Percentiles rank a stretch among this genome's conserved stretches.
These are phyloP conservation scores for Candida qinlingensis DNA, from an alignment of 805 yeast species.

Conservation along the genomic window DNA sequence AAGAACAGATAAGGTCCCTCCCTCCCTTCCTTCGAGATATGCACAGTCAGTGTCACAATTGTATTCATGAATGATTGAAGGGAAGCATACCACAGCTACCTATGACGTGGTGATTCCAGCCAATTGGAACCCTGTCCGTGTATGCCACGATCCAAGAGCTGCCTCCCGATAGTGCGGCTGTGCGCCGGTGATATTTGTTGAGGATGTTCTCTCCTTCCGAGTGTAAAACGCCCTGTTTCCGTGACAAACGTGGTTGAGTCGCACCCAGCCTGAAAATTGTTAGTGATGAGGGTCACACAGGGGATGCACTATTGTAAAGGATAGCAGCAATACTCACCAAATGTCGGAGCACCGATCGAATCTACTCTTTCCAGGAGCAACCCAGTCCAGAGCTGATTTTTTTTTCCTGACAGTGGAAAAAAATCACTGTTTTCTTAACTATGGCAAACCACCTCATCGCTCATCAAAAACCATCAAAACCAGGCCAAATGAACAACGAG, in stretches of 20 bases:
- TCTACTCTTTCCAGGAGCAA: too few species aligned
- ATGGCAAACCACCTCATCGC: too few species aligned
- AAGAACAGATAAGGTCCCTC: too few species aligned
- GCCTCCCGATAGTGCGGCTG: constrained; percentile 7
- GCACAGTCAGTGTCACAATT: too few species aligned
- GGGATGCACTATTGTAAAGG: not conserved
- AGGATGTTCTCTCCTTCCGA: constrained; percentile 1
- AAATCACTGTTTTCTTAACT: too few species aligned
- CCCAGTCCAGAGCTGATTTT: too few species aligned
- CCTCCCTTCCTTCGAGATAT: too few species aligned
- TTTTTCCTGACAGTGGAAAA: too few species aligned
- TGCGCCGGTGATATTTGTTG: not conserved
- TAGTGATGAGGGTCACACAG: not conserved
- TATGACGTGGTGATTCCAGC: constrained; percentile 38
- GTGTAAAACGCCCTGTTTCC: constrained; percentile 48
- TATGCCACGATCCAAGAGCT: constrained; percentile 23
- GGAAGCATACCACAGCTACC: too few species aligned
- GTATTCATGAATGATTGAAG: too few species aligned
- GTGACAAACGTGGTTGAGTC: constrained; percentile 65
- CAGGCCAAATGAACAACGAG: not conserved
- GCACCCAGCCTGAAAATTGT: constrained; percentile 59
- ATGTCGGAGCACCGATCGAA: constrained; percentile 10
- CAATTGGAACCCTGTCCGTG: constrained; percentile 34
- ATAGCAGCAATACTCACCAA: constrained; percentile 3
- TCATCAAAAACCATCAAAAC: too few species aligned